Evolutionary conservation across 495 filamentous ascomycete species (phyloP), one percentile per base, ranked within the genome.

Genomic region (Penicillium steckii): DNA sequence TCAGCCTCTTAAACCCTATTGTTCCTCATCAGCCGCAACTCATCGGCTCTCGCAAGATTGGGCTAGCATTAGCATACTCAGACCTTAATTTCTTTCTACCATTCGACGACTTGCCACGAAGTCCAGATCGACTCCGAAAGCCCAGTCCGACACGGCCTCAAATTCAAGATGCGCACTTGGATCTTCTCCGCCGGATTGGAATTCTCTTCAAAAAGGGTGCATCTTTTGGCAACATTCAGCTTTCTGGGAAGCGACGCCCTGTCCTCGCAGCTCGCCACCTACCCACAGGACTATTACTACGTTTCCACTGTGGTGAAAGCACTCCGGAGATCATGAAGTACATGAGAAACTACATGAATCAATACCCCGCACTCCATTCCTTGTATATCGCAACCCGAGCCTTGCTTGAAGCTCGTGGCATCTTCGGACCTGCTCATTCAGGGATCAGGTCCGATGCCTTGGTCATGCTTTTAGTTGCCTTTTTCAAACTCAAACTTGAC

Each of bases 391-490:
- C 74, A 17, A 52, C 76, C 9, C 78, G 81, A 33, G 55, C 72
- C 18, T 68, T 76, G 17, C 69, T 87, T 23, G 70, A 80, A 43
- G 61, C 75, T 4, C 72, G 73, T 25, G 63, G 66, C 38, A 56
- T 87, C 6, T 73, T 72, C 22, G 74, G 78, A 13, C 59, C 70
- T 21, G 62, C 63, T 46, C 45, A 61, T 4, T 69, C 73, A 13
- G 77, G 79, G 4, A 52, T 85, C 8, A 71, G 72, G 3, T 65
- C 77, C 1, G 79, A 83, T 54, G 62, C 70, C 4, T 62, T 86
- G 12, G 63, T 82, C 46, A 75, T 84, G 61, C 77, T 85, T 57
- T 53, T 85, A n/a, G 77, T 80, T 12, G 79, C 78, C 2, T 77
- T 77, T 37, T 55, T 84, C 9, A 78, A 76, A 52, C 56, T 66